These are phyloP conservation scores for Malania oleifera DNA, from an alignment of 164 flowering plant species.

Conservation along the genomic window DNA sequence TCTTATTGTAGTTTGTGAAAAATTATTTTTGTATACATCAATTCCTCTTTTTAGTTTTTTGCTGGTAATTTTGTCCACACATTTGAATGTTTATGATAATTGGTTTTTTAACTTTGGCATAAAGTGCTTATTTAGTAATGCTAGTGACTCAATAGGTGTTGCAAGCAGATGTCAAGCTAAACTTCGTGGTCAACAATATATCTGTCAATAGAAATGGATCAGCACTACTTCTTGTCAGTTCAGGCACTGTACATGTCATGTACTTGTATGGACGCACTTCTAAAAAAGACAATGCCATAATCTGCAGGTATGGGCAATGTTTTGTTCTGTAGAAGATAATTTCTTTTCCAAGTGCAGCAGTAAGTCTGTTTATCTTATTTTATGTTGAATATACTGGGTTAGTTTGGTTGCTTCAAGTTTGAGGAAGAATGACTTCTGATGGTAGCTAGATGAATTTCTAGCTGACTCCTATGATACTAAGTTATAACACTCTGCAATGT, in stretches of 20 bases:
- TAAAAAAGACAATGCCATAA: constrained; percentile 31
- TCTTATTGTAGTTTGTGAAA: no score
- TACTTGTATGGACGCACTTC: constrained; percentile 63
- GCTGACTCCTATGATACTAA: no score
- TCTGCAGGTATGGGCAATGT: constrained; percentile 58
- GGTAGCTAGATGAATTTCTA: no score
- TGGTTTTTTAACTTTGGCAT: background rate
- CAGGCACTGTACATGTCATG: constrained; percentile 55
- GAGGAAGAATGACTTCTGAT: no score
- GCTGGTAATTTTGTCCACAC: background rate
- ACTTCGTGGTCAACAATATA: constrained; percentile 49
- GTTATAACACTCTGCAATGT: no score
- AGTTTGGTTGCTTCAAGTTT: no score
- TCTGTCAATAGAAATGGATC: constrained; percentile 71
- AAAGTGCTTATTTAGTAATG: constrained; percentile 5
- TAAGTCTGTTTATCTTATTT: no score
- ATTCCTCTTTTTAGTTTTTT: background rate
- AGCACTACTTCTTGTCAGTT: constrained; percentile 55
- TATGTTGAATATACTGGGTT: no score
- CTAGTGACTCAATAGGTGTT: constrained; percentile 43
- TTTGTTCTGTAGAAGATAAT: background rate
- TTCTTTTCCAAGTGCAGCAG: no score
- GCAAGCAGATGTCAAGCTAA: constrained; percentile 44
- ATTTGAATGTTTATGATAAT: background rate
- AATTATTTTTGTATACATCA: background rate